Conservation (phyloP, 331 rosid species). For the Cucumis variabilis region DNA sequence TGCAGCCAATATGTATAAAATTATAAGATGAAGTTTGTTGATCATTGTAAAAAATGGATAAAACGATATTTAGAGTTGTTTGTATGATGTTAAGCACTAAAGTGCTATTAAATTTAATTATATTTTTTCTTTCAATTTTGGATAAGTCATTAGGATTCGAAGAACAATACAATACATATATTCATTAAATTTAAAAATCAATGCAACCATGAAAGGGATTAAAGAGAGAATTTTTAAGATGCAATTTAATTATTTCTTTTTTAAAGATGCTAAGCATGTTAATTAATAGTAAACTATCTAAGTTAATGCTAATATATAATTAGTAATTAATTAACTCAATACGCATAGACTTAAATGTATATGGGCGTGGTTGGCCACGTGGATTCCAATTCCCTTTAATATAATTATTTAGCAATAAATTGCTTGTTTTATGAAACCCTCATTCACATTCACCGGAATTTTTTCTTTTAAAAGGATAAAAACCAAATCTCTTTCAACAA, state of each 20-base stretch:
- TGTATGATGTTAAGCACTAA: no score
- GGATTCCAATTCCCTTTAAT: background rate
- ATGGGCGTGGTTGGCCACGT: background rate
- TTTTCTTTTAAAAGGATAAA: background rate
- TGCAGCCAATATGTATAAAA: no score
- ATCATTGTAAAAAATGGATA: no score
- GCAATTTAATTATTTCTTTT: background rate
- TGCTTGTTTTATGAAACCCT: background rate
- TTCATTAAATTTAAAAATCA: no score
- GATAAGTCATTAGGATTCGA: background rate
- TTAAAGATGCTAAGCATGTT: background rate
- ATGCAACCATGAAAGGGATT: background rate
- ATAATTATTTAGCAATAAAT: background rate
- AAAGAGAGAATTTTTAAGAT: background rate
- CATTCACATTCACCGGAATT: background rate
- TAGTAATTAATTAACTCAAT: slow-evolving; percentile 9
- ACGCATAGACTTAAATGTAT: background rate
- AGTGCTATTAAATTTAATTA: no score
- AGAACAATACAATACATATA: no score
- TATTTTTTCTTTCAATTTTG: background rate
- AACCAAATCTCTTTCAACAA: background rate
- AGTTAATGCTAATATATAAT: slow-evolving; percentile 9
- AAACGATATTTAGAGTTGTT: no score
- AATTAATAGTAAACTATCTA: background rate
- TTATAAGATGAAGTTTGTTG: no score